Base-by-base conservation (phyloP, 2,329 filamentous ascomycete genomes). In the Aspergillus cejpii region DNA sequence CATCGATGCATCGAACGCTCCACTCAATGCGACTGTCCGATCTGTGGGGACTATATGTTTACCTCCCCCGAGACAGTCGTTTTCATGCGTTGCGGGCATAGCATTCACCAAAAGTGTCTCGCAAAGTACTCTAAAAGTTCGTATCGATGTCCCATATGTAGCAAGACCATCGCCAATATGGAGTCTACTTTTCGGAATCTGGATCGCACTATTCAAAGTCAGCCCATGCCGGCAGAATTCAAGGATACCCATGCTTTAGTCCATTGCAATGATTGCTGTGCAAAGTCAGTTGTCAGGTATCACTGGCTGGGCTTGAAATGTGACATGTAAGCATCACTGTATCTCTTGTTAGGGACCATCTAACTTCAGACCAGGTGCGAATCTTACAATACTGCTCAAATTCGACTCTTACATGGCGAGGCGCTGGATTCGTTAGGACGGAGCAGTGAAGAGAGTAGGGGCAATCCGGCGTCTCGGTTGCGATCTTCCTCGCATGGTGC, bases 301-400 rank as follows among this genome's bases (percentile, higher is more conserved):
- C 92, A 98, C 67, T 98, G 92, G 88, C 74, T 97, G 3, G 92
- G 92, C 0, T 74, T 95, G 37, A 95, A 94, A 66, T 98, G 92
- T 63, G 82, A 73, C 38, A 67, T 76, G 56, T 82, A 59, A 57
- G 68, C 58, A 8, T 8, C 10, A 12, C 23, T 20, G 6, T 40
- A 17, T 19, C 4, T 20, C 21, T 5, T 27, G 7, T 39, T 37
- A 19, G 15, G 21, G 37, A 28, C 20, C 23, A 36, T 39, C 51
- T 59, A 38, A 57, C 40, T 3, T n/a, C 11, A 14, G 24, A 12
- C 14, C 37, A 70, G 67, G 46, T 73, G 70, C 49, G 69, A 72
- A 51, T 71, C 68, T 7, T 73, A 73, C 45, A 73, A 73, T 48
- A 73, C 71, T 7, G 64, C 64, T 8, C 68, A 73, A 51, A 58